These are phyloP conservation scores for Cytidiella melzeri DNA, from an alignment of 768 basidiomycete genomes.

Conservation along the genomic window DNA sequence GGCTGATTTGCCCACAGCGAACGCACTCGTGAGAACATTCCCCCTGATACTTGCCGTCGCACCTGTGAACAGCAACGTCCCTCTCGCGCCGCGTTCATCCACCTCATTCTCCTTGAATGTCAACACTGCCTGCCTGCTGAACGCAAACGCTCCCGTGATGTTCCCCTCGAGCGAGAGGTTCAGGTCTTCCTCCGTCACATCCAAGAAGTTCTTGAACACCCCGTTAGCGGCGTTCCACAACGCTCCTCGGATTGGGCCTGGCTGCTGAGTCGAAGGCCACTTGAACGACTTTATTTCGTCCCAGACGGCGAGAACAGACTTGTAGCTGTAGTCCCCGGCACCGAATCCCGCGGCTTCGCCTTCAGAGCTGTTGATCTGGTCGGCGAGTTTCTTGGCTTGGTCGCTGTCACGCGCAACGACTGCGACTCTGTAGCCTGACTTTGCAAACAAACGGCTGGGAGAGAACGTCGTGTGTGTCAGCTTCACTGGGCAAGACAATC, in stretches of 20 bases:
- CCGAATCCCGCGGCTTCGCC: constrained; percentile 36
- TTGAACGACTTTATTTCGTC: constrained; percentile 24
- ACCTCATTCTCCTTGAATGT: constrained; percentile 28
- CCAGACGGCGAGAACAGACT: constrained; percentile 28
- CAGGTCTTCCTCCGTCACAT: constrained; percentile 32
- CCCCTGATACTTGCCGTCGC: constrained; percentile 37
- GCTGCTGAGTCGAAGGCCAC: constrained; percentile 20
- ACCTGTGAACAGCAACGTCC: constrained; percentile 39
- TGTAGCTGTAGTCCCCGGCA: constrained; percentile 27
- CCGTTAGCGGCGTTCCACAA: constrained; percentile 34
- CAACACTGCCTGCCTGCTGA: constrained; percentile 28
- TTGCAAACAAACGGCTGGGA: constrained; percentile 34
- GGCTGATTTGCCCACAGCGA: constrained; percentile 39
- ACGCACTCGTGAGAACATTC: constrained; percentile 32
- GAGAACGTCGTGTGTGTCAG: no score
- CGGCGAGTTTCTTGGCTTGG: constrained; percentile 27
- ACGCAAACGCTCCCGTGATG: constrained; percentile 34
- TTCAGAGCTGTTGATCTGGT: constrained; percentile 29
- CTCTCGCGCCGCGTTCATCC: constrained; percentile 29
- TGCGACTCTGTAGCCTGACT: constrained; percentile 35
- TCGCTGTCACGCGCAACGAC: constrained; percentile 32
- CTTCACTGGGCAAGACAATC: no score
- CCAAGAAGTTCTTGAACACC: constrained; percentile 34
- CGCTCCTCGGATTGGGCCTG: constrained; percentile 33
- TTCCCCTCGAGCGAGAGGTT: constrained; percentile 25